A percentile compares a stretch with the other conserved stretches of the same genome.
These are phyloP conservation scores for Haberlea rhodopensis DNA, from an alignment of 257 asterid genomes.

Conservation along the genomic window DNA sequence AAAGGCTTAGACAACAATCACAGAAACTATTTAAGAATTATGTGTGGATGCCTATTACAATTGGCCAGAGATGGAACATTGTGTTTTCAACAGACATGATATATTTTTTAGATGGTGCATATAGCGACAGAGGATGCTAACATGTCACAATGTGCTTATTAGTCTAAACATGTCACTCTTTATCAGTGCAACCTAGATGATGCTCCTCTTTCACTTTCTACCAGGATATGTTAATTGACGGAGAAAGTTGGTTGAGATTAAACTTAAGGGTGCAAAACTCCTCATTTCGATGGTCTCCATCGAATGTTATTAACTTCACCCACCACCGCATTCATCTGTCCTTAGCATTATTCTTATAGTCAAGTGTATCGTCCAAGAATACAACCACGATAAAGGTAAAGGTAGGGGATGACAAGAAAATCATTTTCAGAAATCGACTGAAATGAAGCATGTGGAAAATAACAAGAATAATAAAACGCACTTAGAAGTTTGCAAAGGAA, in stretches of 20 bases:
- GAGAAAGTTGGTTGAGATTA: constrained; percentile 90
- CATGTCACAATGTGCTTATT: constrained; percentile 35
- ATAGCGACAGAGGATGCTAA: too few relatives aligned
- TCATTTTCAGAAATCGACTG: constrained; percentile 83
- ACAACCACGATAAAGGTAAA: constrained; percentile 74
- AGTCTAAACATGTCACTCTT: constrained; percentile 15
- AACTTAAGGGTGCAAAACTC: constrained; percentile 96
- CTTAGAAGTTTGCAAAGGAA: too few relatives aligned
- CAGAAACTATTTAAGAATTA: too few relatives aligned
- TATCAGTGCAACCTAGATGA: neutral
- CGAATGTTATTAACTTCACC: constrained; percentile 82
- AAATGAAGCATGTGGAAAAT: constrained; percentile 77
- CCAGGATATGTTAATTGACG: constrained; percentile 26
- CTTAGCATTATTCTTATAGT: too few relatives aligned
- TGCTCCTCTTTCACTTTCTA: neutral
- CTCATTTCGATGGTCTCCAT: constrained; percentile 87
- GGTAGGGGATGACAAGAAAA: constrained; percentile 71
- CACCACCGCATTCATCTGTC: constrained; percentile 99
- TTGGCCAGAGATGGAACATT: too few relatives aligned
- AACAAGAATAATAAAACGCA: neutral
- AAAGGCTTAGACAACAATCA: too few relatives aligned
- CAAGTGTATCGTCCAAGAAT: constrained; percentile 88
- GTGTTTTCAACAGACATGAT: too few relatives aligned
- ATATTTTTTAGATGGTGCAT: too few relatives aligned
- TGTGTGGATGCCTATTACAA: too few relatives aligned